Base-by-base conservation (phyloP, 306 rosid species). In the Acacia confusa region DNA sequence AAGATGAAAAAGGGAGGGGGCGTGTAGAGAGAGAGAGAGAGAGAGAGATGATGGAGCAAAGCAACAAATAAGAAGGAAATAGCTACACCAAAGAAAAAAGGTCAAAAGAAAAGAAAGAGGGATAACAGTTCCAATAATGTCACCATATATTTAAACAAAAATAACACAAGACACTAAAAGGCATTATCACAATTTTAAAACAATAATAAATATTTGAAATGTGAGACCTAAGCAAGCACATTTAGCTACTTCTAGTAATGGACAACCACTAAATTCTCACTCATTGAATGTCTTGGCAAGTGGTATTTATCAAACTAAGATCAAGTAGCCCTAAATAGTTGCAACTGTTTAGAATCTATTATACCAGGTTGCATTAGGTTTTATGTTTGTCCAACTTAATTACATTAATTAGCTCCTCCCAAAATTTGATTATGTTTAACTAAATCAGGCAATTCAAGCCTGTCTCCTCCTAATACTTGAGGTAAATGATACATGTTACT, bases 151-250 rank as follows among this genome's bases (percentile, higher is more conserved):
- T 44, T 53, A 13, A 45, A 73, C 71, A 64, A 65, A 63, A 32
- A 69, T 28, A 75, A 63, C 53, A 72, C 5, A 53, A 3, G 40
- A 16, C 38, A 67, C 34, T 11, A 48, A 75, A 57, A 78, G 25
- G 27, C 47, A 58, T 79, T 7, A 15, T 27, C 30, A 79, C 44
- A 75, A 11, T 61, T 70, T 58, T 73, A 30, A 2, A 67, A 38
- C 38, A 74, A 52, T 45, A 5, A 16, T 24, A 58, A 58, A n/a
- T 15, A 22, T 47, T 28, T 64, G 17, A 48, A 24, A 58, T 60
- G 64, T 67, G 67, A 47, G 27, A 52, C 57, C 20, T 66, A 65
- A 66, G 70, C 80, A 73, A 83, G 55, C 36, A 72, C 34, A 40
- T 66, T 24, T 38, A 5, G 53, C 36, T 53, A 47, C 47, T 77